Percentiles rank a stretch among this genome's conserved stretches.
Evolutionary conservation across 192 early-diverging fungal genomes (phyloP).

Genomic region (Martensiomyces pterosporus): DNA sequence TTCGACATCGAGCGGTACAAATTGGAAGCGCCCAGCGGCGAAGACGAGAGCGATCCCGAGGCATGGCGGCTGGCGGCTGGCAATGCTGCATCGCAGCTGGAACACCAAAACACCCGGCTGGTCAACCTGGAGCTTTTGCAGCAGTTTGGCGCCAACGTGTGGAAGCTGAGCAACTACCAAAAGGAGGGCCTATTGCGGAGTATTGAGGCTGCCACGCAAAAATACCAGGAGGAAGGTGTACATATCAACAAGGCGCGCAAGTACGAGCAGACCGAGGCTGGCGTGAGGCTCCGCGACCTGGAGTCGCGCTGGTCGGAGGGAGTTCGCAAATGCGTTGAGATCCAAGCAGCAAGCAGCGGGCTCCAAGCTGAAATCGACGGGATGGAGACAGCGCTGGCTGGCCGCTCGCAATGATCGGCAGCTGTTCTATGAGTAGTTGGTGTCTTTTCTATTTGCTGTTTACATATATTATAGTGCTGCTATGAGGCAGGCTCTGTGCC

Average conservation of each 20-base stretch:
- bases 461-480: too few species aligned
- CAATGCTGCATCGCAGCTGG: conserved; percentile 46
- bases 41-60: conserved; percentile 3
- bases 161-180: conserved; percentile 45
- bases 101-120: conserved; percentile 37
- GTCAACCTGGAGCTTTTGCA: conserved; percentile 47
- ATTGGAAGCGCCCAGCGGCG: conserved; percentile 16
- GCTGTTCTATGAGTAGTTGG: neutral
- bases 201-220: conserved; percentile 21
- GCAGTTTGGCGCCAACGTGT: conserved; percentile 43
- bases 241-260: conserved; percentile 38
- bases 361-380: conserved; percentile 18
- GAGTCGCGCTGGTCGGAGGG: conserved; percentile 33
- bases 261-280: conserved; percentile 39
- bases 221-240: conserved; percentile 14
- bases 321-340: conserved; percentile 37
- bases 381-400: conserved; percentile 5
- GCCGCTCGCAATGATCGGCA: neutral
- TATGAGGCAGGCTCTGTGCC: too few species aligned
- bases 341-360: conserved; percentile 34
- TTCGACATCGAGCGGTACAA: conserved; percentile 44
- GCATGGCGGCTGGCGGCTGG: conserved; percentile 27
- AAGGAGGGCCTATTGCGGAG: conserved; percentile 23
- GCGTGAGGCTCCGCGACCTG: conserved; percentile 21
- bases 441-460: too few species aligned